A percentile compares a stretch with the other conserved stretches of the same genome.
Evolutionary conservation across 352 stramenopile genomes (phyloP).

Genomic region (Globisporangium splendens): DNA sequence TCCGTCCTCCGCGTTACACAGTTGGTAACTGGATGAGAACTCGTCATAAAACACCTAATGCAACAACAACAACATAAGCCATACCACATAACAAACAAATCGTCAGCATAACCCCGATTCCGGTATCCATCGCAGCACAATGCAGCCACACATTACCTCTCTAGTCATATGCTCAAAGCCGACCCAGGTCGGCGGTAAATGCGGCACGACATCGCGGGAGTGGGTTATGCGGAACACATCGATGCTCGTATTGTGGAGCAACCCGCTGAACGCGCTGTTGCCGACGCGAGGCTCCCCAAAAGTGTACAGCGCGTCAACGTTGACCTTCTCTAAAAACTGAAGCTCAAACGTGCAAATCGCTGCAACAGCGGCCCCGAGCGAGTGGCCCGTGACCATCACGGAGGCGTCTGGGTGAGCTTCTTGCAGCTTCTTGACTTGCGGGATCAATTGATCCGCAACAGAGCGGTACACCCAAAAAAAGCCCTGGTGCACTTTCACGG

Average conservation of each 20-base stretch:
- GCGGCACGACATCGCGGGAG: conserved; percentile 72
- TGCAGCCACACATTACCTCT: conserved; percentile 34
- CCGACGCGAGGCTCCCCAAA: conserved; percentile 79
- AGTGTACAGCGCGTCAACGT: conserved; percentile 55
- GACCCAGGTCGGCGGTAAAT: conserved; percentile 73
- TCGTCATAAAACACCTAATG: conserved; percentile 80
- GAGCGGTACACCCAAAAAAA: conserved; percentile 83
- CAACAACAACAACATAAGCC: background rate
- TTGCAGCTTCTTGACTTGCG: conserved; percentile 27
- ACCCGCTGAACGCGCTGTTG: conserved; percentile 58
- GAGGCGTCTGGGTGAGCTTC: conserved; percentile 35
- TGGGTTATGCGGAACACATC: conserved; percentile 76
- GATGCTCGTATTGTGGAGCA: conserved; percentile 47
- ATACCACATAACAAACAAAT: background rate
- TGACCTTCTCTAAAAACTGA: conserved; percentile 50
- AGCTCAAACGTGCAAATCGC: conserved; percentile 77
- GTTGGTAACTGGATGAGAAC: conserved; percentile 56
- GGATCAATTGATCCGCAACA: conserved; percentile 47
- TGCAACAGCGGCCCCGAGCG: conserved; percentile 65
- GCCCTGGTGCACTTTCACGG: conserved; percentile 63
- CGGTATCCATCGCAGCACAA: background rate
- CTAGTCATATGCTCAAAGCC: conserved; percentile 71
- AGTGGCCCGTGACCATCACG: conserved; percentile 71
- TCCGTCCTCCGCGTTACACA: conserved; percentile 51
- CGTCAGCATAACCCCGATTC: conserved; percentile 1